These are phyloP conservation scores for Pleurotus citrinopileatus DNA, from an alignment of 768 basidiomycete genomes.

Conservation along the genomic window DNA sequence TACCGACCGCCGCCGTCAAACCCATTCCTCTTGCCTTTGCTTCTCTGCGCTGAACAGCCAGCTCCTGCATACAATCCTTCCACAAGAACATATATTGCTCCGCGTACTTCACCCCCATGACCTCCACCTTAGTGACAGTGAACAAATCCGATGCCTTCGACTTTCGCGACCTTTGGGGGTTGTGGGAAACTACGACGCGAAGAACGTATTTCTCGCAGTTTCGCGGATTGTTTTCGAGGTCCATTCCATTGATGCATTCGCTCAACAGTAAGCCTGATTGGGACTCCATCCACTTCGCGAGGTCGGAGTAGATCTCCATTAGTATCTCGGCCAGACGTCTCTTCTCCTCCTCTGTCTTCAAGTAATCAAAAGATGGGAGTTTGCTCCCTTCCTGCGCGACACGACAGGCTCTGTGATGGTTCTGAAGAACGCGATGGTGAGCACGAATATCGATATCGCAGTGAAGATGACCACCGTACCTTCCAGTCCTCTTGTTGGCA, in stretches of 20 bases:
- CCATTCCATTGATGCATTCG: background rate
- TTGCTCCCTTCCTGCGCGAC: background rate
- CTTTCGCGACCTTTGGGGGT: background rate
- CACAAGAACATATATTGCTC: background rate
- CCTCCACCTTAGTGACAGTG: conserved; percentile 3
- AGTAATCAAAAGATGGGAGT: conserved; percentile 1
- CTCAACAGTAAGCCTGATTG: background rate
- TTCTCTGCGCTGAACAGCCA: conserved; percentile 4
- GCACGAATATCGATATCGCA: too few relatives aligned
- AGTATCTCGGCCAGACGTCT: conserved; percentile 1
- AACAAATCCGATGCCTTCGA: background rate
- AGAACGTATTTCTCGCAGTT: conserved; percentile 2
- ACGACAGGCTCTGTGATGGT: conserved; percentile 1
- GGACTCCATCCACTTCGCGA: background rate
- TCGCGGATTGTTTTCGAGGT: background rate
- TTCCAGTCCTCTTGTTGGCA: conserved; percentile 8
- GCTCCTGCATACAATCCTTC: conserved; percentile 6
- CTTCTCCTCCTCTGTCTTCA: conserved; percentile 5
- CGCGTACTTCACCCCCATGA: background rate
- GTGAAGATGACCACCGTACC: background rate
- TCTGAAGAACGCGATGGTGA: background rate
- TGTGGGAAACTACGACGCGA: conserved; percentile 1
- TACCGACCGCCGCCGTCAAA: background rate
- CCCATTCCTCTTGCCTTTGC: background rate
- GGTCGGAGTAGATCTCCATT: background rate